Conservation (phyloP, 208 protist genomes). For the Leishmania guyanensis region DNA sequence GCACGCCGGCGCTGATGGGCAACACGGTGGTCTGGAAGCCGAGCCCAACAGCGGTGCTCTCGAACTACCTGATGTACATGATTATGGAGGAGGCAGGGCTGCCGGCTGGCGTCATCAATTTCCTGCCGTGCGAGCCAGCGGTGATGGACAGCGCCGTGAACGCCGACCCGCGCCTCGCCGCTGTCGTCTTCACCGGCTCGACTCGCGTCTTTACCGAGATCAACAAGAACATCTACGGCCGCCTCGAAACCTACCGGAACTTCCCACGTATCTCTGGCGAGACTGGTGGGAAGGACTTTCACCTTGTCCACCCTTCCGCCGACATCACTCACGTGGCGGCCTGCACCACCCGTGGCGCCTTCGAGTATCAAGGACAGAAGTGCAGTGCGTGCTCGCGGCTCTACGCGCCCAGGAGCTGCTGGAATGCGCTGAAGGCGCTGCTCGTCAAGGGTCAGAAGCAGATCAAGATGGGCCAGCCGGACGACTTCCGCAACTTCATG, state of each 20-base stretch:
- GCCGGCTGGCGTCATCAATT: slow-evolving; percentile 96
- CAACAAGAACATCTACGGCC: slow-evolving; percentile 91
- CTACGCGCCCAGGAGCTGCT: slow-evolving; percentile 94
- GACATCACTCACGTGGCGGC: slow-evolving; percentile 71
- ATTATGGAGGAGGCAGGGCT: slow-evolving; percentile 96
- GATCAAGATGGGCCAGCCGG: slow-evolving; percentile 94
- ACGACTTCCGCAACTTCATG: slow-evolving; percentile 94
- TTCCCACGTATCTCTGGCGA: slow-evolving; percentile 97
- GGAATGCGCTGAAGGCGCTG: slow-evolving; percentile 81
- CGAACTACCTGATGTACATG: slow-evolving; percentile 95
- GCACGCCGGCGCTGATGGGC: slow-evolving; percentile 96
- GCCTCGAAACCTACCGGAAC: slow-evolving; percentile 90
- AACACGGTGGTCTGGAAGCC: slow-evolving; percentile 98
- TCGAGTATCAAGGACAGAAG: slow-evolving; percentile 98
- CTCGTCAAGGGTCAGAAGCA: slow-evolving; percentile 83
- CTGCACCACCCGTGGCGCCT: slow-evolving; percentile 91
- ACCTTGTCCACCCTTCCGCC: slow-evolving; percentile 93
- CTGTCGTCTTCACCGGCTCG: slow-evolving; percentile 96
- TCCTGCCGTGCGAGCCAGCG: slow-evolving; percentile 82
- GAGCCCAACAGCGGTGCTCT: slow-evolving; percentile 85
- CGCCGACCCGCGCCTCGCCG: slow-evolving; percentile 85
- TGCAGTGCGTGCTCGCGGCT: slow-evolving; percentile 92
- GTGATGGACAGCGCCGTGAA: slow-evolving; percentile 83
- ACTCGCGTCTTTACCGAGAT: slow-evolving; percentile 93
- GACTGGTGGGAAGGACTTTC: slow-evolving; percentile 98